Base-by-base conservation (phyloP, 352 stramenopile genomes). In the Globisporangium apiculatum region DNA sequence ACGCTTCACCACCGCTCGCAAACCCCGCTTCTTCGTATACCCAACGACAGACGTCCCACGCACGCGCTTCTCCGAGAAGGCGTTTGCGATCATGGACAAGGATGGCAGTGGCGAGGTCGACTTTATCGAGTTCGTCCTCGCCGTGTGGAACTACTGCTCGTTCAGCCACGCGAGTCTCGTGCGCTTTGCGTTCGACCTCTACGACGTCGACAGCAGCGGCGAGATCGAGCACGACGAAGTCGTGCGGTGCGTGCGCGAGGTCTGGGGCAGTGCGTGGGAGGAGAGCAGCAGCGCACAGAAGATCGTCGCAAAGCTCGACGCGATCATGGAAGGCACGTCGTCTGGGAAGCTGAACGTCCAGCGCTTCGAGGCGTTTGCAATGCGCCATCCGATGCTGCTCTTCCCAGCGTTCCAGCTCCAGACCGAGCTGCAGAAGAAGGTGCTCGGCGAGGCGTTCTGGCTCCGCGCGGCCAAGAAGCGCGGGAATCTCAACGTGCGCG, bases 91-190 rank as follows among this genome's bases (percentile, higher is more conserved):
- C 55, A 90, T 88, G 77, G 76, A 90, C 59, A 71, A 64, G 35
- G 79, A 90, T 57, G 67, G 72, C 24, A 88, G 73, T 43, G 77
- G 79, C 41, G 73, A 86, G 55, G 73, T 89, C 35, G 75, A 89
- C 64, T 89, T 86, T 50, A 64, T 87, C 48, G 79, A 89, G 62
- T 89, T 88, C 57, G 79, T 90, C 38, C 54, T 88, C 53, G 69
- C 75, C n/a, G 67, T 90, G 57, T 88, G 77, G 79, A 86, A 90
- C 64, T 88, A 88, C 53, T 90, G 79, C 65, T 85, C 76, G n/a
- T 88, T 88, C 59, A 85, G 62, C 42, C 66, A 78, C 48, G 48
- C 67, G 42, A 81, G 72, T 31, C 76, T 91, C 42, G 72, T 88
- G 52, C 71, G 69, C 9, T 91, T 86, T 53, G 75, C 81, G 2